phyloP scores from a whole-genome alignment of 805 yeast genomes.

The Sugiyamaella valdiviana region DNA sequence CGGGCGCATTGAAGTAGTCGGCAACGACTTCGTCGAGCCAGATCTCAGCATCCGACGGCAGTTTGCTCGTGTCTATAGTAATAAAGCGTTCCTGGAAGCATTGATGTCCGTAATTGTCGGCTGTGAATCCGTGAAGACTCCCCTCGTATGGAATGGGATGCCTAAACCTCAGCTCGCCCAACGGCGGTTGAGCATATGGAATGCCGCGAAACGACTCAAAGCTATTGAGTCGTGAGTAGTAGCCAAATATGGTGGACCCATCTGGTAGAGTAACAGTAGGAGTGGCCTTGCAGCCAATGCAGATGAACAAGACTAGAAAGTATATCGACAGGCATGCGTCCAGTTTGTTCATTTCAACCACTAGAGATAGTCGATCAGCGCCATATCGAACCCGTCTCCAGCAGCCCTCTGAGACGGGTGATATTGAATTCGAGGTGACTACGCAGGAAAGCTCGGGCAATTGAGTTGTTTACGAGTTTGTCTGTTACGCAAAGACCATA shows the following conservation, averaged over 20 bases:
- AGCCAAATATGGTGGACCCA: not conserved
- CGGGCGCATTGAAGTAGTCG: not conserved
- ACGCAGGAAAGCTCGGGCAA: no score
- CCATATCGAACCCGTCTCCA: no score
- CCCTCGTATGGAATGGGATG: conserved; percentile 19
- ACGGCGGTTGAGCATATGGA: conserved; percentile 30
- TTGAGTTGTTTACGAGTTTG: no score
- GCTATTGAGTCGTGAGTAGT: not conserved
- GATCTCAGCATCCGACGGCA: not conserved
- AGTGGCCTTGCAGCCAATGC: not conserved
- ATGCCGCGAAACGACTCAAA: conserved; percentile 20
- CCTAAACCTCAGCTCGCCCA: conserved; percentile 24
- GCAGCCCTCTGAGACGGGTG: no score
- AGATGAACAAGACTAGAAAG: no score
- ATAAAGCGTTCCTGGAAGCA: not conserved
- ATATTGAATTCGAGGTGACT: no score
- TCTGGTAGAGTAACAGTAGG: not conserved
- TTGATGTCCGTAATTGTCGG: conserved; percentile 10
- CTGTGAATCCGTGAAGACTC: conserved; percentile 14
- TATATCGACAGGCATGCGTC: not conserved
- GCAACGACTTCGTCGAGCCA: not conserved
- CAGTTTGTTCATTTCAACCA: not conserved
- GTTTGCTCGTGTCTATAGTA: not conserved
- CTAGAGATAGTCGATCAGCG: no score
- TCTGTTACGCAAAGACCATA: no score